phyloP scores from a whole-genome alignment of 164 flowering plant genomes.

The Vitis amurensis region DNA sequence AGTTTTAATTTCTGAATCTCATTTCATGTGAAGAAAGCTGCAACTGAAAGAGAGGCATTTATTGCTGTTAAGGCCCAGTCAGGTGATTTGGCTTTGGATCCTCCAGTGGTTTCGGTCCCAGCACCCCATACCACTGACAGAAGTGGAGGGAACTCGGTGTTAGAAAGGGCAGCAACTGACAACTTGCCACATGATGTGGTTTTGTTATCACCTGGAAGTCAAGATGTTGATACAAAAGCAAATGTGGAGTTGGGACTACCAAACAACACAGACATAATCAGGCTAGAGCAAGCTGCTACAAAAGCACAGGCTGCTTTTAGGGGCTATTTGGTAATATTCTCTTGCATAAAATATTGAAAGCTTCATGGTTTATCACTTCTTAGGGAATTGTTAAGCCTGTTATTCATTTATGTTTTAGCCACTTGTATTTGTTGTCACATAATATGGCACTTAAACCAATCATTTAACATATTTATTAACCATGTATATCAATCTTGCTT shows the following conservation, averaged over 20 bases:
- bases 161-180: slow-evolving; percentile 17
- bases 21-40: slow-evolving; percentile 26
- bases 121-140: slow-evolving; percentile 12
- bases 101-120: slow-evolving; percentile 16
- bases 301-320: slow-evolving; percentile 84
- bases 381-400: too few relatives aligned
- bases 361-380: too few relatives aligned
- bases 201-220: slow-evolving; percentile 22
- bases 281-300: slow-evolving; percentile 66
- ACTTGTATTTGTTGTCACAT: too few relatives aligned
- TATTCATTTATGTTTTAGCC: too few relatives aligned
- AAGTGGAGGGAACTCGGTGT: slow-evolving; percentile 16
- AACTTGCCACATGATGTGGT: slow-evolving; percentile 23
- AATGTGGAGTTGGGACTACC: slow-evolving; percentile 16
- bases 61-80: slow-evolving; percentile 26
- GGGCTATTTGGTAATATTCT: slow-evolving; percentile 73
- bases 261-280: slow-evolving; percentile 38
- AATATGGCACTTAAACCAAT: too few relatives aligned
- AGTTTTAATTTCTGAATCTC: background rate
- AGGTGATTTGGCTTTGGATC: slow-evolving; percentile 13
- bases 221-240: slow-evolving; percentile 28
- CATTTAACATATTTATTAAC: too few relatives aligned
- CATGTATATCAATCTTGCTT: too few relatives aligned
- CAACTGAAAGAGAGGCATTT: slow-evolving; percentile 23
- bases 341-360: background rate